Percentiles rank a stretch among this genome's conserved stretches.
These are phyloP conservation scores for Paraphaeosphaeria minitans DNA, from an alignment of 2,329 filamentous ascomycete genomes.

Conservation along the genomic window DNA sequence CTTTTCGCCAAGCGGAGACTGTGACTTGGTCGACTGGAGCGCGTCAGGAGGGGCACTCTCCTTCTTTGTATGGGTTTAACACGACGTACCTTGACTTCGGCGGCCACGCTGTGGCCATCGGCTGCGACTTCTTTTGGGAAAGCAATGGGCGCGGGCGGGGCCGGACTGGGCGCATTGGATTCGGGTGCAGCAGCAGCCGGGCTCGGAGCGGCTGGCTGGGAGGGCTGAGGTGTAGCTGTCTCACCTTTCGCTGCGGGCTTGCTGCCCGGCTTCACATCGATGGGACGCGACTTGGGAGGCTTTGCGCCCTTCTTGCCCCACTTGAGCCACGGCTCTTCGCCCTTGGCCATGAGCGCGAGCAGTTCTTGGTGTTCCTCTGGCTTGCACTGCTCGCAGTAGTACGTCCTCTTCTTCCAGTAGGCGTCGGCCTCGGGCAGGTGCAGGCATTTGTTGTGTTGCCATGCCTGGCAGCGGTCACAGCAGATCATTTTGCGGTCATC, in stretches of 20 bases:
- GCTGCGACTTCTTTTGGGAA: slow-evolving; percentile 13
- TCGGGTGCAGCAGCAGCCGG: slow-evolving; percentile 14
- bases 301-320: slow-evolving; percentile 64
- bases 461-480: slow-evolving; percentile 88
- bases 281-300: slow-evolving; percentile 66
- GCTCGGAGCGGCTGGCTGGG: slow-evolving; percentile 13
- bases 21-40: slow-evolving; percentile 29
- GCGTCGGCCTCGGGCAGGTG: slow-evolving; percentile 74
- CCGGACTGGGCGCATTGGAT: slow-evolving; percentile 21
- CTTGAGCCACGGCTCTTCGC: slow-evolving; percentile 81
- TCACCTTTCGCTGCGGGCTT: slow-evolving; percentile 44
- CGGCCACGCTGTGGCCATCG: slow-evolving; percentile 32
- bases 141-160: slow-evolving; percentile 5
- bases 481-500: slow-evolving; percentile 92
- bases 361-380: slow-evolving; percentile 84
- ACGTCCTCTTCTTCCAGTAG: slow-evolving; percentile 60
- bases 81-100: slow-evolving; percentile 30
- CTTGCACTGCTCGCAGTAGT: slow-evolving; percentile 89
- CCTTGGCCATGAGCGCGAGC: slow-evolving; percentile 75
- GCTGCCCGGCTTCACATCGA: slow-evolving; percentile 62
- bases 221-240: slow-evolving; percentile 23
- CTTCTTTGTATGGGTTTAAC: background rate
- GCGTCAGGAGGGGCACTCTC: slow-evolving; percentile 11
- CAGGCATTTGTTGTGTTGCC: slow-evolving; percentile 98
- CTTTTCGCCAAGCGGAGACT: slow-evolving; percentile 45